phyloP scores from a whole-genome alignment of 257 asterid genomes.

The Eucommia ulmoides region DNA sequence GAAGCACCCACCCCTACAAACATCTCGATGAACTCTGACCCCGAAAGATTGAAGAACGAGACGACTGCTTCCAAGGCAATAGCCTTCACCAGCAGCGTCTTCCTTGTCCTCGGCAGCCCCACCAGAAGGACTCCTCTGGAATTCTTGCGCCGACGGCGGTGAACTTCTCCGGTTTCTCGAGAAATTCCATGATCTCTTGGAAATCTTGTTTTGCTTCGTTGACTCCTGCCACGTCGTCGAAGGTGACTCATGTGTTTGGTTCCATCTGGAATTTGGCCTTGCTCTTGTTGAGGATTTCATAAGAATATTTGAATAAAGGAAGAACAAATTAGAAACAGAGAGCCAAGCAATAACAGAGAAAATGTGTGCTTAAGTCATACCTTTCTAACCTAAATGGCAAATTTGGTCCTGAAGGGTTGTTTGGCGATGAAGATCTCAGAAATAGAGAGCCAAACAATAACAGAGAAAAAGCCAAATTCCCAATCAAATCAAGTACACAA shows the following conservation, averaged over 20 bases:
- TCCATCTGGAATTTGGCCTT: conserved; percentile 68
- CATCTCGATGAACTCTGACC: conserved; percentile 70
- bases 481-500: conserved; percentile 33
- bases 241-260: conserved; percentile 60
- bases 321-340: too few species aligned
- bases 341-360: neutral
- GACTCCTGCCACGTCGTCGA: conserved; percentile 68
- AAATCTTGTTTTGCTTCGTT: conserved; percentile 68
- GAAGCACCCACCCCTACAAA: conserved; percentile 78
- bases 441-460: conserved; percentile 31
- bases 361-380: conserved; percentile 11
- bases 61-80: conserved; percentile 71
- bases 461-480: conserved; percentile 52
- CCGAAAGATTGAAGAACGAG: conserved; percentile 54
- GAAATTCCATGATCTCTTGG: conserved; percentile 46
- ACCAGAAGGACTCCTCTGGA: conserved; percentile 49
- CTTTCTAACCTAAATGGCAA: conserved; percentile 65
- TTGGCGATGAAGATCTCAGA: conserved; percentile 24
- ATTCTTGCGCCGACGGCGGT: conserved; percentile 53
- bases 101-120: conserved; percentile 74
- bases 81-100: conserved; percentile 59
- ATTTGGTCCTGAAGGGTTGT: conserved; percentile 40
- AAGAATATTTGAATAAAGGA: too few species aligned
- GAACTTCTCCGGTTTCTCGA: conserved; percentile 46
- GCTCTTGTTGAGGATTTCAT: conserved; percentile 21